Evolutionary conservation across 192 early-diverging fungal species (phyloP).

Genomic region (Entophlyctis helioformis): DNA sequence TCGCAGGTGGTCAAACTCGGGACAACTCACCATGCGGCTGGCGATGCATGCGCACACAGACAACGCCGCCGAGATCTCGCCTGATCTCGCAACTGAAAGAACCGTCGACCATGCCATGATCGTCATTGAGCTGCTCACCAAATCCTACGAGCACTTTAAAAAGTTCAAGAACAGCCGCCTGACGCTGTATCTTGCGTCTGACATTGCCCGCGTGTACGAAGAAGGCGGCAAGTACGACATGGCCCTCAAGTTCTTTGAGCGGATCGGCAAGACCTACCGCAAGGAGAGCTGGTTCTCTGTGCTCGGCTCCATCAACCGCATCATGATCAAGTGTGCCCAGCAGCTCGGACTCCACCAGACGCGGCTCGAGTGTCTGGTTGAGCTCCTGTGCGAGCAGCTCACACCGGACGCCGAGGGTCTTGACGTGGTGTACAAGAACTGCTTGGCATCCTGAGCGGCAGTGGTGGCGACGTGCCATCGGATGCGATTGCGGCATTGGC

Average conservation of each 20-base stretch:
- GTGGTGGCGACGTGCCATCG: too few relatives aligned
- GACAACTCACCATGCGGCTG: too few relatives aligned
- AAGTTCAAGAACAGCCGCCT: slow-evolving; percentile 55
- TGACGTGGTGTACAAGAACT: slow-evolving; percentile 17
- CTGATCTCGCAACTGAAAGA: too few relatives aligned
- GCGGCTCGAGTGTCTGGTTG: slow-evolving; percentile 58
- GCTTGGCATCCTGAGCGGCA: slow-evolving; percentile 11
- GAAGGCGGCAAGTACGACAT: slow-evolving; percentile 67
- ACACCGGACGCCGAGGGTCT: slow-evolving; percentile 1
- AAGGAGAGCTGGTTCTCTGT: slow-evolving; percentile 72
- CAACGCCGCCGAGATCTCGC: too few relatives aligned
- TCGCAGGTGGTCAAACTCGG: too few relatives aligned
- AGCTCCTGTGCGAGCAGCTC: slow-evolving; percentile 42
- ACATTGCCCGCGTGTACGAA: slow-evolving; percentile 78
- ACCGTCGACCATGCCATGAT: slow-evolving; percentile 38
- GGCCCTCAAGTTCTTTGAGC: slow-evolving; percentile 79
- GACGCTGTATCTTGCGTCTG: slow-evolving; percentile 72
- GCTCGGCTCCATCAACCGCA: slow-evolving; percentile 52
- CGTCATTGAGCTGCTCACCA: slow-evolving; percentile 77
- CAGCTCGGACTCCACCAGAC: slow-evolving; percentile 46
- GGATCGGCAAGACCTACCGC: slow-evolving; percentile 79
- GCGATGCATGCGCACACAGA: too few relatives aligned
- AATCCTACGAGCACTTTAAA: slow-evolving; percentile 86
- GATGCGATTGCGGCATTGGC: too few relatives aligned
- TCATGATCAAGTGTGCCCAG: slow-evolving; percentile 59